Evolutionary conservation across 78 protist species (phyloP).

Genomic region (Speleostelium caveatum): DNA sequence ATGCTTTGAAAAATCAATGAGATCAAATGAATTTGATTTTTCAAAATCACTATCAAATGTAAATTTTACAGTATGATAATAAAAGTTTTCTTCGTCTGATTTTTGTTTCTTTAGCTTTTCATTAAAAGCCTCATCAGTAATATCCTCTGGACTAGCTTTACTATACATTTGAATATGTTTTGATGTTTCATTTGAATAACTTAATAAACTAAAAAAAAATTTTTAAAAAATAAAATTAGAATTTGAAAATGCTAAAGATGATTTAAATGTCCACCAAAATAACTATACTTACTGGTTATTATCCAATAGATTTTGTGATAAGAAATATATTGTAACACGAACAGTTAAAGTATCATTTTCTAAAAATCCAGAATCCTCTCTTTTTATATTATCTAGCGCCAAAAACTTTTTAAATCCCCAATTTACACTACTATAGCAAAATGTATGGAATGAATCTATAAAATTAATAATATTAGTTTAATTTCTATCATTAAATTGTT

Average conservation of each 20-base stretch:
- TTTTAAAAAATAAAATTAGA: background rate
- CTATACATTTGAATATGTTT: conserved; percentile 68
- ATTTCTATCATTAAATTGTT: background rate
- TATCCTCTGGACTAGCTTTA: background rate
- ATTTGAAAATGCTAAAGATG: background rate
- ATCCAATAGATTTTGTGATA: conserved; percentile 62
- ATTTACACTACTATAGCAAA: conserved; percentile 75
- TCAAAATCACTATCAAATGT: conserved; percentile 77
- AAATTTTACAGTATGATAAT: conserved; percentile 68
- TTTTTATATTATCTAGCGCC: conserved; percentile 37
- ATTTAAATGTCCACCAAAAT: no score
- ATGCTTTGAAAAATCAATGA: conserved; percentile 49
- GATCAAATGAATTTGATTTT: conserved; percentile 33
- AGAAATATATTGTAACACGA: conserved; percentile 48
- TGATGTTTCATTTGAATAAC: conserved; percentile 65
- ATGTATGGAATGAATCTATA: conserved; percentile 68
- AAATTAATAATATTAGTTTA: background rate
- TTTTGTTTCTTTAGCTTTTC: conserved; percentile 58
- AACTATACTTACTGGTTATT: conserved; percentile 49
- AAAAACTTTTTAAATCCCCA: conserved; percentile 78
- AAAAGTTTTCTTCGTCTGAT: conserved; percentile 62
- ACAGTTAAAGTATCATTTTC: conserved; percentile 70
- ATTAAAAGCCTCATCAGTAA: background rate
- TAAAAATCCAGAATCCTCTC: conserved; percentile 44
- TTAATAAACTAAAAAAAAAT: conserved; percentile 29